Conservation (phyloP, 495 filamentous ascomycete species). For the Neurospora sp. region DNA sequence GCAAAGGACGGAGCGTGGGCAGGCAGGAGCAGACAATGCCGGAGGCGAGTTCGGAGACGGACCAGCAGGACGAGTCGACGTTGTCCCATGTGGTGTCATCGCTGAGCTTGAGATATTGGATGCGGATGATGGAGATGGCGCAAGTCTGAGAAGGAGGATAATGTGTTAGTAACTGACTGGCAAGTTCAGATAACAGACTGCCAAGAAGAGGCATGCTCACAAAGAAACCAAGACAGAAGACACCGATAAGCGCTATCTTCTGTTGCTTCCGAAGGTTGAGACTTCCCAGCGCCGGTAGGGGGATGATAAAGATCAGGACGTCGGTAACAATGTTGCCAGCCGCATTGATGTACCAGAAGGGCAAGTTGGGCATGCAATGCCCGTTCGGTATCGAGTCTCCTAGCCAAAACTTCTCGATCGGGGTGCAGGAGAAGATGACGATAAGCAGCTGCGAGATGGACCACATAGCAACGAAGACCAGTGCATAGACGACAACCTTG, state of each 20-base stretch:
- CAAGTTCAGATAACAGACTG: not conserved
- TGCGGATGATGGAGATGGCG: conserved; percentile 48
- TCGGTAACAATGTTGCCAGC: conserved; percentile 44
- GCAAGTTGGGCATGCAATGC: conserved; percentile 34
- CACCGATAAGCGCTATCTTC: conserved; percentile 17
- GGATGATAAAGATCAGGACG: conserved; percentile 39
- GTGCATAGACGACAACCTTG: conserved; percentile 14
- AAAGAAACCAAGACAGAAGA: conserved; percentile 25
- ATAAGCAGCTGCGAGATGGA: conserved; percentile 32
- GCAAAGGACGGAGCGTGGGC: conserved; percentile 43
- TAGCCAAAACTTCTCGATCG: conserved; percentile 32
- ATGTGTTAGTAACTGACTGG: not conserved
- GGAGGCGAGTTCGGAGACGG: conserved; percentile 45
- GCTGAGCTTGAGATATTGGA: conserved; percentile 38
- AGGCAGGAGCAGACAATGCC: conserved; percentile 50
- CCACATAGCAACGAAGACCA: conserved; percentile 27
- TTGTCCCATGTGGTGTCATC: conserved; percentile 47
- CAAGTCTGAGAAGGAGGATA: conserved; percentile 25
- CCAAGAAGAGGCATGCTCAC: conserved; percentile 5
- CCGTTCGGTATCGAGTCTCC: conserved; percentile 10
- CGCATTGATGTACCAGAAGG: conserved; percentile 40
- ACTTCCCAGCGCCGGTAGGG: conserved; percentile 31
- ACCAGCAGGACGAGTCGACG: conserved; percentile 49
- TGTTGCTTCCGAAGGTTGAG: conserved; percentile 18
- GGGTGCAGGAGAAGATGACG: conserved; percentile 27